Percentiles rank a stretch among this genome's conserved stretches.
These are phyloP conservation scores for Epichloe amarillans DNA, from an alignment of 2,329 filamentous ascomycete genomes.

Conservation along the genomic window DNA sequence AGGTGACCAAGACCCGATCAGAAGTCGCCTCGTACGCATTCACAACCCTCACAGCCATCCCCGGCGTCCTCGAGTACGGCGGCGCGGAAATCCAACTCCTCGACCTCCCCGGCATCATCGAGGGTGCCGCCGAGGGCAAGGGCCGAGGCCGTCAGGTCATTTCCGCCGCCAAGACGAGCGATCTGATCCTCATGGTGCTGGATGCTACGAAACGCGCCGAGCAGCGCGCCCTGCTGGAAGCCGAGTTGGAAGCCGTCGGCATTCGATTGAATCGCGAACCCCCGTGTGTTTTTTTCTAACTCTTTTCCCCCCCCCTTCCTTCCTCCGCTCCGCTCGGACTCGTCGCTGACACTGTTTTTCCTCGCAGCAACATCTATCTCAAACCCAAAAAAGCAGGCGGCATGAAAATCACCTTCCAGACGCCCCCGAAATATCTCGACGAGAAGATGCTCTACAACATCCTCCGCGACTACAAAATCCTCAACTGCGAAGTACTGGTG, in stretches of 20 bases:
- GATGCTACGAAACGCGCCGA: constrained; percentile 95
- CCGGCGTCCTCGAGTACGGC: constrained; percentile 92
- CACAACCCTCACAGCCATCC: constrained; percentile 94
- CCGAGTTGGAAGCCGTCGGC: constrained; percentile 86
- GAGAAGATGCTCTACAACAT: constrained; percentile 99
- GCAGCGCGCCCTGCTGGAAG: constrained; percentile 78
- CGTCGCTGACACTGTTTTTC: not conserved
- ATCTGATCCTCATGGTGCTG: constrained; percentile 90
- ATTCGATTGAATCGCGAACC: constrained; percentile 86
- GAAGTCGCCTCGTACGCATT: constrained; percentile 95
- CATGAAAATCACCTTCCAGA: constrained; percentile 95
- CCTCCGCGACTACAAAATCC: constrained; percentile 93
- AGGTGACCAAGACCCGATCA: constrained; percentile 95
- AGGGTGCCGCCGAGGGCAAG: constrained; percentile 91
- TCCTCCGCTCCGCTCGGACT: no score
- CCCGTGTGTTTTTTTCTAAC: constrained; percentile 48
- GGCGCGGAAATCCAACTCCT: constrained; percentile 97
- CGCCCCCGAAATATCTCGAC: constrained; percentile 79
- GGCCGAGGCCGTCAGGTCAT: constrained; percentile 93
- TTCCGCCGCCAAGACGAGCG: constrained; percentile 94
- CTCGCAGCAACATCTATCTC: constrained; percentile 81
- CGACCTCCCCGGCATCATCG: constrained; percentile 95
- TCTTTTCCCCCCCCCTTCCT: not conserved
- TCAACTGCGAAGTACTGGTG: constrained; percentile 92
- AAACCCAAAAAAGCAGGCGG: constrained; percentile 93